phyloP scores from a whole-genome alignment of 441 rosid species.

The Euphorbia celastroides region DNA sequence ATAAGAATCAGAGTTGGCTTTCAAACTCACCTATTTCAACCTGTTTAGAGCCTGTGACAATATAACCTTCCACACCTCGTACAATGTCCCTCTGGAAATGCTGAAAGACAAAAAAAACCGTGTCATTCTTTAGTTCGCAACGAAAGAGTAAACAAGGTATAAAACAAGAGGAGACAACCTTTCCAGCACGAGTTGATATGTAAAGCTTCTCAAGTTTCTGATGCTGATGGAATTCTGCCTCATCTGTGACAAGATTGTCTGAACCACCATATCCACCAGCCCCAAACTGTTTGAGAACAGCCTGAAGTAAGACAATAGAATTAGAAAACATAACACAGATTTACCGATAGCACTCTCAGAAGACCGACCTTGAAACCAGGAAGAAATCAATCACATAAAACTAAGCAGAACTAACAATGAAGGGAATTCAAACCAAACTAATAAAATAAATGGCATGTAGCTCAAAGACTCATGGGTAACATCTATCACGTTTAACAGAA shows the following conservation, averaged over 20 bases:
- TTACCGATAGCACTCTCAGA: background rate
- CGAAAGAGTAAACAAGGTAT: background rate
- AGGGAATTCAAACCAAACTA: background rate
- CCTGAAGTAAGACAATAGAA: constrained; percentile 33
- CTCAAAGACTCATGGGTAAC: background rate
- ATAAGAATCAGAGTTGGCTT: constrained; percentile 6
- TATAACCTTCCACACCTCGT: constrained; percentile 85
- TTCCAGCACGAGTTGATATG: constrained; percentile 80
- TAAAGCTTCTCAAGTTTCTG: constrained; percentile 90
- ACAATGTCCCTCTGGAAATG: constrained; percentile 90
- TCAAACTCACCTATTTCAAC: constrained; percentile 72
- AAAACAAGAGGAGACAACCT: constrained; percentile 41
- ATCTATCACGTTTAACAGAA: too few species aligned
- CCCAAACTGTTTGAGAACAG: constrained; percentile 89
- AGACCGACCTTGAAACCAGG: constrained; percentile 3
- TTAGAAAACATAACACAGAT: background rate
- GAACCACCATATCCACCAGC: constrained; percentile 83
- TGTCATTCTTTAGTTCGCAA: background rate
- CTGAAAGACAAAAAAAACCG: constrained; percentile 38
- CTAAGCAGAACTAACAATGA: background rate
- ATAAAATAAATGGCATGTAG: background rate
- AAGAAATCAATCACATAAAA: constrained; percentile 9
- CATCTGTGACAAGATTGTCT: constrained; percentile 60
- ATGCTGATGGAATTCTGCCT: constrained; percentile 70
- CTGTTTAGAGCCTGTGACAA: constrained; percentile 78